A percentile compares a stretch with the other conserved stretches of the same genome.
Evolutionary conservation across 257 asterid species (phyloP).

Genomic region (Solanum sejunctum): DNA sequence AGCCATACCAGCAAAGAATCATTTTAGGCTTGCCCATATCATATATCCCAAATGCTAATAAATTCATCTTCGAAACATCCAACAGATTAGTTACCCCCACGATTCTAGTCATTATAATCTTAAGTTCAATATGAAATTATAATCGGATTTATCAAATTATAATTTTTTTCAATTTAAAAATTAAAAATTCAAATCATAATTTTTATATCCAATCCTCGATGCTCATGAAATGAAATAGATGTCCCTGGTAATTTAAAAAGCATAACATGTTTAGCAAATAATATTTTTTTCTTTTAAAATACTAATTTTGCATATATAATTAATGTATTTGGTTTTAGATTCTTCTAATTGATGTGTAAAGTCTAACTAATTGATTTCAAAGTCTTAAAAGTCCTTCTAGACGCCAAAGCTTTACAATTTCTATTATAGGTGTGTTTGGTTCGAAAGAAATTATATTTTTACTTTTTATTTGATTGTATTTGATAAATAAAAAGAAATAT

Average conservation of each 20-base stretch:
- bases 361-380: neutral
- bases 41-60: neutral
- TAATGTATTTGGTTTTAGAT: conserved; percentile 13
- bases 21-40: too few species aligned
- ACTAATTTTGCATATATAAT: neutral
- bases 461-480: neutral
- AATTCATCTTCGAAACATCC: too few species aligned
- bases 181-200: neutral
- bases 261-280: neutral
- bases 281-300: neutral
- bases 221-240: neutral
- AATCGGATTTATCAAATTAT: neutral
- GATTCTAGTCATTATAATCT: too few species aligned
- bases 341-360: conserved; percentile 10
- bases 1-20: too few species aligned
- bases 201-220: neutral
- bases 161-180: neutral
- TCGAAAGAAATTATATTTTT: neutral
- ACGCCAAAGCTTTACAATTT: neutral
- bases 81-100: neutral
- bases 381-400: neutral
- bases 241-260: neutral
- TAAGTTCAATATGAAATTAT: neutral
- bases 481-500: neutral
- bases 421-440: neutral